Percentiles rank a stretch among this genome's conserved stretches.
phyloP scores from a whole-genome alignment of 2,329 filamentous ascomycete genomes.

The Aspergillus puulaauensis region DNA sequence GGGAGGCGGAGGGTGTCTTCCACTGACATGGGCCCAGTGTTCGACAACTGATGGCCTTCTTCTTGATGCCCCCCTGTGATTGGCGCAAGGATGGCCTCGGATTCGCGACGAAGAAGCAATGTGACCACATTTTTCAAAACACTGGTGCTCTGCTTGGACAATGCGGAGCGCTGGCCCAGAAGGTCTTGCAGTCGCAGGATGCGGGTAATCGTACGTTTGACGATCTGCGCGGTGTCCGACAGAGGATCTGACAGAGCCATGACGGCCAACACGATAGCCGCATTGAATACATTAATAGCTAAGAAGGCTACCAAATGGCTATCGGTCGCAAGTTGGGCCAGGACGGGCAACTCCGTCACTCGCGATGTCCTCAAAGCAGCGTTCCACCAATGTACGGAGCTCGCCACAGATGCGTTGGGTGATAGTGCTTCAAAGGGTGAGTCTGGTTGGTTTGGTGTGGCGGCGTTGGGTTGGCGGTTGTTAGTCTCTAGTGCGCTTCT shows the following conservation, averaged over 20 bases:
- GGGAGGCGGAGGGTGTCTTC: slow-evolving; percentile 26
- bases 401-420: slow-evolving; percentile 7
- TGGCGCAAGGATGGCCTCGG: slow-evolving; percentile 24
- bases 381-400: slow-evolving; percentile 26
- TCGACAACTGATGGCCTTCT: not conserved
- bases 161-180: slow-evolving; percentile 31
- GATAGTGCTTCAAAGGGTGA: slow-evolving; percentile 6
- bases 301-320: slow-evolving; percentile 48
- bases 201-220: slow-evolving; percentile 44
- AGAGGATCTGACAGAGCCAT: slow-evolving; percentile 45
- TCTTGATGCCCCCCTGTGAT: slow-evolving; percentile 7
- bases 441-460: not conserved
- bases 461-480: not conserved
- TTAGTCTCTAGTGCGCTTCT: not conserved
- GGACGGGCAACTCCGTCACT: slow-evolving; percentile 31
- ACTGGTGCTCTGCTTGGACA: slow-evolving; percentile 36
- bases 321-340: slow-evolving; percentile 40
- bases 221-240: slow-evolving; percentile 43
- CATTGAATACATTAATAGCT: slow-evolving; percentile 48
- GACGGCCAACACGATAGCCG: slow-evolving; percentile 45
- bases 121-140: slow-evolving; percentile 26
- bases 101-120: slow-evolving; percentile 26
- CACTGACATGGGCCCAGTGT: slow-evolving; percentile 17
- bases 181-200: slow-evolving; percentile 44
- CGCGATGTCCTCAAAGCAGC: slow-evolving; percentile 42